Percentiles rank a stretch among this genome's conserved stretches.
Evolutionary conservation across 495 filamentous ascomycete species (phyloP).

Genomic region (Tuber magnatum): DNA sequence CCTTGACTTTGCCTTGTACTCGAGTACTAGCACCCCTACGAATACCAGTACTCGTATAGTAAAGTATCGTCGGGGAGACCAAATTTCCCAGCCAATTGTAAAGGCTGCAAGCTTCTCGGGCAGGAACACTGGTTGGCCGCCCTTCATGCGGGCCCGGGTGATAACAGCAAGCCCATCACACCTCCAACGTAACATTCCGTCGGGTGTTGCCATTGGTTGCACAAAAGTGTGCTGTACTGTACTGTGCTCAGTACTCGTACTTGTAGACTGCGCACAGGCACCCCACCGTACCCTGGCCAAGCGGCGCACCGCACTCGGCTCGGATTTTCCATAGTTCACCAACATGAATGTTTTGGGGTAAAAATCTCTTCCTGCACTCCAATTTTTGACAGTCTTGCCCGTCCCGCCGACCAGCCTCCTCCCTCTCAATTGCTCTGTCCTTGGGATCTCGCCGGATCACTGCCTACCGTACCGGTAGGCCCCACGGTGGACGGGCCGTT

Average conservation of each 20-base stretch:
- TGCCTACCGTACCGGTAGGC: too few species aligned
- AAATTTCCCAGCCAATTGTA: background rate
- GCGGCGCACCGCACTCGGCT: background rate
- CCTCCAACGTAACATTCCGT: background rate
- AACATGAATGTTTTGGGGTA: background rate
- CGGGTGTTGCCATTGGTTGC: background rate
- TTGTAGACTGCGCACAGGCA: too few species aligned
- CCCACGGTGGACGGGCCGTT: background rate
- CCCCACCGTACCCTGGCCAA: background rate
- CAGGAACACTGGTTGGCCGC: background rate
- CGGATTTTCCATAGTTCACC: background rate
- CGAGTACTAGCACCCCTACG: too few species aligned
- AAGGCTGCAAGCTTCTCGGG: background rate
- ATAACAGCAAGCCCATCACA: background rate
- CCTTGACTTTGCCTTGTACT: too few species aligned
- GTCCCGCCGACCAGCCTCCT: background rate
- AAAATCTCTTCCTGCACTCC: background rate
- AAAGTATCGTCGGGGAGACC: background rate
- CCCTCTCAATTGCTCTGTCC: background rate
- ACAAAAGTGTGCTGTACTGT: background rate
- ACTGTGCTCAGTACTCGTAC: too few species aligned
- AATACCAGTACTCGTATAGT: too few species aligned
- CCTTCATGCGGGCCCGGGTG: background rate
- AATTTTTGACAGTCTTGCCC: background rate
- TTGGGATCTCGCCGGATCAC: background rate